Evolutionary conservation across 2,329 filamentous ascomycete species (phyloP), one percentile per base, ranked within the genome.

Genomic region (Cephalotrichum gorgonifer): DNA sequence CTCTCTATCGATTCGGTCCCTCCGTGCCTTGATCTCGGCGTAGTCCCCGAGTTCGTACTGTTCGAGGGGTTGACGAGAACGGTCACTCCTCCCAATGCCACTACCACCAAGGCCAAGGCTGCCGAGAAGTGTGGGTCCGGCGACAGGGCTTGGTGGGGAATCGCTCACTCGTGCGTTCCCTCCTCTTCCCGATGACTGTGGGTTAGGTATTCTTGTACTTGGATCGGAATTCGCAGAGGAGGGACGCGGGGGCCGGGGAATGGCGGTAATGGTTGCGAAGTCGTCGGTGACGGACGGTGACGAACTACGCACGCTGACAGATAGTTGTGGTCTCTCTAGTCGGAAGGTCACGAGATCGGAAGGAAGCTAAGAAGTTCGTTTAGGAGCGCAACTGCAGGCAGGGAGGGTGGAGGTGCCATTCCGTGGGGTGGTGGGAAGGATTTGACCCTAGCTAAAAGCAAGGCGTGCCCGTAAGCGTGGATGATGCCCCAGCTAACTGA

Each of bases 1-100:
- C 51, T 68, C 62, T 48, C 59, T 60, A 28, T 64, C 61, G 51
- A 59, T 54, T 35, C 51, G 54, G 51, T 61, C 54, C 46, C 59
- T 56, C 39, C 60, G 60, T 46, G 56, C 53, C 47, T 59, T 55
- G 45, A 64, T 58, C 39, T 60, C 58, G 33, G 57, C 53, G 57
- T 70, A 72, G 44, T 70, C 65, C 51, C 56, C 57, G 43, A 76
- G 67, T 54, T 74, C 71, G 60, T 67, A 70, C 33, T 48, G 23
- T 42, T 48, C 46, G 9, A 48, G 11, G 4, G 46, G 26, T 6
- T 27, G 17, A n/a, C n/a, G n/a, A n/a, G n/a, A n/a, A n/a, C n/a
- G n/a, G n/a, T n/a, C n/a, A n/a, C n/a, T n/a, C n/a, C n/a, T n/a
- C n/a, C n/a, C n/a, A n/a, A n/a, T n/a, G n/a, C n/a, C n/a, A n/a